Evolutionary conservation across 2,329 filamentous ascomycete species (phyloP).

Genomic region (Pestalotiopsis sp.): DNA sequence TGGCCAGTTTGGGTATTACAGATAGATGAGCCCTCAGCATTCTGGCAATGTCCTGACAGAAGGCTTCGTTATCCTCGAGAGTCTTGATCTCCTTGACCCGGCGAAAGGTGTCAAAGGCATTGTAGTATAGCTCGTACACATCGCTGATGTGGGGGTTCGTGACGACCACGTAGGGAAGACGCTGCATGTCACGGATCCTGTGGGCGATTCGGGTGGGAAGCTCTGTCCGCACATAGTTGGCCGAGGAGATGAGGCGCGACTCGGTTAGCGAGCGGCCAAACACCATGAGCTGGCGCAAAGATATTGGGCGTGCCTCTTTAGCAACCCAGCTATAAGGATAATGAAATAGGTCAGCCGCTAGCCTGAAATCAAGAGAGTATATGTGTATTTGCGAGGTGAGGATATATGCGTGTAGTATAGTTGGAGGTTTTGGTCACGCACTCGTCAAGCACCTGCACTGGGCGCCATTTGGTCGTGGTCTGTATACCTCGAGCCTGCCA

Average conservation of each 20-base stretch:
- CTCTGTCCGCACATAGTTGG: conserved; percentile 96
- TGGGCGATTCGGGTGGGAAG: conserved; percentile 88
- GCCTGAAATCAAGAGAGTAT: not conserved
- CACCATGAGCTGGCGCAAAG: conserved; percentile 92
- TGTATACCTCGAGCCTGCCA: conserved; percentile 19
- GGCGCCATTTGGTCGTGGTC: conserved; percentile 54
- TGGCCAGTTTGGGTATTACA: conserved; percentile 91
- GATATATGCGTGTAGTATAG: not conserved
- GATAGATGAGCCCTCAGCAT: conserved; percentile 86
- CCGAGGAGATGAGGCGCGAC: conserved; percentile 83
- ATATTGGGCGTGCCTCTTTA: conserved; percentile 91
- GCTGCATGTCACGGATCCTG: conserved; percentile 95
- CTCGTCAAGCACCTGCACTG: conserved; percentile 65
- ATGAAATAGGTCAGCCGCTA: not conserved
- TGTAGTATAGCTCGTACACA: conserved; percentile 96
- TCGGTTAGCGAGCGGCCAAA: conserved; percentile 94
- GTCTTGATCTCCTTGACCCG: conserved; percentile 80
- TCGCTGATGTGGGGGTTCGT: conserved; percentile 93
- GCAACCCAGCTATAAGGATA: conserved; percentile 74
- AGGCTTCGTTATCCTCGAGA: conserved; percentile 83
- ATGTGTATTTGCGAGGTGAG: not conserved
- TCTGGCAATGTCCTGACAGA: conserved; percentile 77
- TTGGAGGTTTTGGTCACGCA: conserved; percentile 34
- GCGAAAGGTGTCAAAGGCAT: conserved; percentile 90
- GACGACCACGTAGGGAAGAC: conserved; percentile 90